Evolutionary conservation across 306 rosid species (phyloP).

Genomic region (Prinsepia uniflora): DNA sequence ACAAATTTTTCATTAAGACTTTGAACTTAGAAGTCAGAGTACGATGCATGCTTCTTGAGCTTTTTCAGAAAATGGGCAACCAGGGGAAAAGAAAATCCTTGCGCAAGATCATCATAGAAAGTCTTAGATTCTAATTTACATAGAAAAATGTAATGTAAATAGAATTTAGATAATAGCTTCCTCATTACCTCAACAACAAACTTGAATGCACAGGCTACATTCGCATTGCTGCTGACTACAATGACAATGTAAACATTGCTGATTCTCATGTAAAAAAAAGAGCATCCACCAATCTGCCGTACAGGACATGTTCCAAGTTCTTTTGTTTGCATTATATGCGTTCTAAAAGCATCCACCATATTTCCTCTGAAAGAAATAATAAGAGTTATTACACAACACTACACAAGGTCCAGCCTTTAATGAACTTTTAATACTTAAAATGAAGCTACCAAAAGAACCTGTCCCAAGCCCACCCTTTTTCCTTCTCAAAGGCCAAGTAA

Average conservation of each 20-base stretch:
- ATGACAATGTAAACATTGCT: slow-evolving; percentile 95
- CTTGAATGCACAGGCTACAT: slow-evolving; percentile 97
- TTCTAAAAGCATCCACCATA: slow-evolving; percentile 97
- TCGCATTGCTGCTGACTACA: slow-evolving; percentile 98
- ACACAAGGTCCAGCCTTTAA: not conserved
- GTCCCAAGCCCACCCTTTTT: not conserved
- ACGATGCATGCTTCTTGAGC: not conserved
- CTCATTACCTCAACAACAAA: slow-evolving; percentile 88
- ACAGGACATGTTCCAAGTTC: slow-evolving; percentile 99
- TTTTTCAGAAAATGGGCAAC: not conserved
- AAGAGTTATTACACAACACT: slow-evolving; percentile 8
- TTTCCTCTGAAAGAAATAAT: slow-evolving; percentile 62
- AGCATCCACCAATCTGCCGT: slow-evolving; percentile 93
- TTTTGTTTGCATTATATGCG: slow-evolving; percentile 93
- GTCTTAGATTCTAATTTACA: not conserved
- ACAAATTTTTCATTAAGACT: not conserved
- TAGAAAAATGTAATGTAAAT: slow-evolving; percentile 5
- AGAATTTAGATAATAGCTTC: slow-evolving; percentile 7
- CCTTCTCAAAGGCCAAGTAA: not conserved
- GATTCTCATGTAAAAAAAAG: slow-evolving; percentile 95
- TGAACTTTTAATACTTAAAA: slow-evolving; percentile 1
- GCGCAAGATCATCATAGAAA: not conserved
- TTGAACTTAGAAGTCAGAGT: not conserved
- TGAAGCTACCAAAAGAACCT: slow-evolving; percentile 11
- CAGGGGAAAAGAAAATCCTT: not conserved